Evolutionary conservation across 2,329 filamentous ascomycete species (phyloP).

Genomic region (Fusarium sp.): DNA sequence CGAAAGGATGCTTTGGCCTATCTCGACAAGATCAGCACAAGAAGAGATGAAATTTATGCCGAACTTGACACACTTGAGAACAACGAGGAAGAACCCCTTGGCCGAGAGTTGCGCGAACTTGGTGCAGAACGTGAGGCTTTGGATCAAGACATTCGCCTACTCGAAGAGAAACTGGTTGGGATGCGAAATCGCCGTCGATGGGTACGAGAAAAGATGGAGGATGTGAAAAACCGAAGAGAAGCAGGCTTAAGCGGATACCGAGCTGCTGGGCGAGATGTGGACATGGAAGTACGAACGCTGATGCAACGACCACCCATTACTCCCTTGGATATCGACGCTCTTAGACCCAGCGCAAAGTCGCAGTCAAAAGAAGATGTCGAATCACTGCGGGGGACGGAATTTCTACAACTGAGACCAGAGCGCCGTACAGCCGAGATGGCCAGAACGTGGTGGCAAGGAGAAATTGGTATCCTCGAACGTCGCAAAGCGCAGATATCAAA

Average conservation of each 20-base stretch:
- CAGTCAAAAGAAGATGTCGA: slow-evolving; percentile 26
- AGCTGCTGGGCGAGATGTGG: slow-evolving; percentile 72
- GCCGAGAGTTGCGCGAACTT: slow-evolving; percentile 69
- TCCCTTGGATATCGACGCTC: slow-evolving; percentile 61
- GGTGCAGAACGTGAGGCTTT: slow-evolving; percentile 64
- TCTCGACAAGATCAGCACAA: slow-evolving; percentile 63
- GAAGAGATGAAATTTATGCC: slow-evolving; percentile 59
- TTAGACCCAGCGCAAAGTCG: slow-evolving; percentile 37
- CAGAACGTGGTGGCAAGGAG: slow-evolving; percentile 74
- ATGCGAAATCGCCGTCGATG: slow-evolving; percentile 70
- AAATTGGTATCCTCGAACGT: slow-evolving; percentile 65
- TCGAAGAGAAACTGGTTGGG: slow-evolving; percentile 71
- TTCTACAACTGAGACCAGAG: slow-evolving; percentile 70
- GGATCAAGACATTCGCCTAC: slow-evolving; percentile 70
- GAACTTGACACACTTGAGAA: slow-evolving; percentile 66
- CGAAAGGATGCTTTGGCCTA: slow-evolving; percentile 68
- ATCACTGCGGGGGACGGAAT: slow-evolving; percentile 60
- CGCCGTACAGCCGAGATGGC: slow-evolving; percentile 77
- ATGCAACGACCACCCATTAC: slow-evolving; percentile 67
- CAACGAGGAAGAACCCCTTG: slow-evolving; percentile 67
- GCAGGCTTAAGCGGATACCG: slow-evolving; percentile 78
- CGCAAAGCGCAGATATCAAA: slow-evolving; percentile 66
- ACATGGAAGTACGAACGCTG: slow-evolving; percentile 69
- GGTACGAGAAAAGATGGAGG: slow-evolving; percentile 68
- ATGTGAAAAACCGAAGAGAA: slow-evolving; percentile 73